phyloP scores from a whole-genome alignment of 1,139 yeast species.

The Yamadazyma taylorii region DNA sequence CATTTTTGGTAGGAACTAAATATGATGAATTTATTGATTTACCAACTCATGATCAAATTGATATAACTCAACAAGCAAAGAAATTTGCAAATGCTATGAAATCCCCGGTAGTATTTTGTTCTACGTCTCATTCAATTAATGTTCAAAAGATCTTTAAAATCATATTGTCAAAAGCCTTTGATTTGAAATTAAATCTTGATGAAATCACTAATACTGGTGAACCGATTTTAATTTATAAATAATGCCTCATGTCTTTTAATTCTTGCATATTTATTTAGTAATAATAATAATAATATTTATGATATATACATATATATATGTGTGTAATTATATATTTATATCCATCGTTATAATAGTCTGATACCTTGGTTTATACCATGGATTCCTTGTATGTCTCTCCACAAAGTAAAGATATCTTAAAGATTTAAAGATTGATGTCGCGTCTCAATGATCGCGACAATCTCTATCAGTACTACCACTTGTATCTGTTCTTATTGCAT shows the following conservation, averaged over 20 bases:
- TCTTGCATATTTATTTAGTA: background rate
- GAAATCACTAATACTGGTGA: constrained; percentile 85
- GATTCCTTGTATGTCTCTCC: no score
- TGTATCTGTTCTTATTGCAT: background rate
- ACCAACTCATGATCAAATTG: constrained; percentile 79
- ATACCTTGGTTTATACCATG: no score
- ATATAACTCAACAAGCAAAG: constrained; percentile 81
- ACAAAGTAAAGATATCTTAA: no score
- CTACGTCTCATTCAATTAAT: constrained; percentile 90
- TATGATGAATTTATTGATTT: constrained; percentile 85
- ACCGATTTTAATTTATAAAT: constrained; percentile 76
- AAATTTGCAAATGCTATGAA: constrained; percentile 90
- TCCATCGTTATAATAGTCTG: no score
- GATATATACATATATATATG: background rate
- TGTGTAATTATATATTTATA: no score
- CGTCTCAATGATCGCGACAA: constrained; percentile 1
- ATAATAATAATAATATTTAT: background rate
- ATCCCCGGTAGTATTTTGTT: constrained; percentile 86
- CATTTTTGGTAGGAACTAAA: constrained; percentile 90
- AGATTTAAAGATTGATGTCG: background rate
- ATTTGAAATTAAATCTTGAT: constrained; percentile 77
- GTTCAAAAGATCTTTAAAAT: constrained; percentile 94
- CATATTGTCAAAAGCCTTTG: constrained; percentile 89
- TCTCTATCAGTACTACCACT: background rate
- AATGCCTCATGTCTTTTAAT: constrained; percentile 7